Base-by-base conservation (phyloP, 2,329 filamentous ascomycete genomes). In the Claviceps sp. region DNA sequence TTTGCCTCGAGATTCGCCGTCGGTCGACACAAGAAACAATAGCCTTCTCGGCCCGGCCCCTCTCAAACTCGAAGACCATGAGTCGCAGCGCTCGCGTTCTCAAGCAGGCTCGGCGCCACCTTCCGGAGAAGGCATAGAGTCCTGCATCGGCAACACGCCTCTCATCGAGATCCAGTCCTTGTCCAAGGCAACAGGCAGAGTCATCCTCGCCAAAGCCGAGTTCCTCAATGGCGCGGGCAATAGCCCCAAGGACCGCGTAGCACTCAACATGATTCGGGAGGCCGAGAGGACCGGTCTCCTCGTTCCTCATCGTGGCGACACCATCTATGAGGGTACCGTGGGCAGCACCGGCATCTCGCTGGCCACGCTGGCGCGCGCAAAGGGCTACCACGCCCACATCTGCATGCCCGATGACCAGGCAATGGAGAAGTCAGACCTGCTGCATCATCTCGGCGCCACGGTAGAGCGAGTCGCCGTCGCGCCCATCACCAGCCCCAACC, bases 351-450 rank as follows among this genome's bases (percentile, higher is more conserved):
- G 93, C 22, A 97, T 98, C 60, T 96, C 90, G 16, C 76, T 98
- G 9, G 93, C 93, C 2, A 87, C 87, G 0, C 80, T 98, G 49
- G 90, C 88, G 48, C 79, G 90, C 59, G 90, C 93, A 22, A 79
- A 83, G 66, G 93, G 93, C 37, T 97, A 97, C 71, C 79, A 84
- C 57, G 89, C 89, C 36, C 87, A 97, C 68, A 97, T 98, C 58
- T 96, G 88, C 73, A 97, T 98, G 89, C 91, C 93, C 47, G 83
- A 88, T 64, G 93, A 98, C 71, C 86, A 94, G 72, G 82, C 85
- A 52, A 72, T 75, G 52, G 93, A 98, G 67, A 98, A 98, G 68
- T 88, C 86, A 5, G 84, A 91, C 60, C 78, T 98, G 42, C 80
- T 98, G 45, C 78, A 85, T 57, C 91, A 93, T 64, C 81, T 98